Evolutionary conservation across 768 basidiomycete species (phyloP).

Genomic region (Daedaleopsis sinensis): DNA sequence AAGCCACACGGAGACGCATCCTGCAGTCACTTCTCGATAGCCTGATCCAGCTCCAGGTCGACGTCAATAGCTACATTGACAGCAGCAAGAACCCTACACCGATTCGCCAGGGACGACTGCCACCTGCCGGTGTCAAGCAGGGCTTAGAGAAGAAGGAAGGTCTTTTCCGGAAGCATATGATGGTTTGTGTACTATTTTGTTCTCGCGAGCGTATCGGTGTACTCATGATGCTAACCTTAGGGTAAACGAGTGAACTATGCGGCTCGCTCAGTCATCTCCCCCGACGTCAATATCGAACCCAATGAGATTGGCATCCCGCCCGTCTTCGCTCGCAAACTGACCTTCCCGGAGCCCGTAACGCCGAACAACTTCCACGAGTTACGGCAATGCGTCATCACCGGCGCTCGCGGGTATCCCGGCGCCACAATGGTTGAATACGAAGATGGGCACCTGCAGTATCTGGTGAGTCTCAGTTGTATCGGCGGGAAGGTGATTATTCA

Average conservation of each 20-base stretch:
- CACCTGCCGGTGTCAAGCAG: slow-evolving; percentile 95
- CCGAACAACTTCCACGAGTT: slow-evolving; percentile 87
- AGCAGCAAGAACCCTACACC: slow-evolving; percentile 91
- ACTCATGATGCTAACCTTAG: slow-evolving; percentile 42
- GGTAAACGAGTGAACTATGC: slow-evolving; percentile 99
- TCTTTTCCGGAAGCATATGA: slow-evolving; percentile 98
- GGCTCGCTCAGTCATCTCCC: slow-evolving; percentile 99
- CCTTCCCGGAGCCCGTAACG: slow-evolving; percentile 97
- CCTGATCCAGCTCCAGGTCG: slow-evolving; percentile 87
- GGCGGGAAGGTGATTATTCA: background rate
- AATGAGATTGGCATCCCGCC: slow-evolving; percentile 99
- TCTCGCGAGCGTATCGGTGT: background rate
- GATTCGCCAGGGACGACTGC: slow-evolving; percentile 85
- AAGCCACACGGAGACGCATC: slow-evolving; percentile 52
- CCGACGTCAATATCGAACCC: slow-evolving; percentile 98
- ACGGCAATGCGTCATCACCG: slow-evolving; percentile 88
- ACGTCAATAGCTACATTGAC: slow-evolving; percentile 97
- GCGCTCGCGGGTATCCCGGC: slow-evolving; percentile 87
- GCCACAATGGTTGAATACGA: slow-evolving; percentile 95
- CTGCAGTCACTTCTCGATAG: slow-evolving; percentile 75
- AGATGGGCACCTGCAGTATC: slow-evolving; percentile 84
- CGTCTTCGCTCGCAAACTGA: slow-evolving; percentile 94
- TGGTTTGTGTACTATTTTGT: slow-evolving; percentile 57
- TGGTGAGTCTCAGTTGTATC: slow-evolving; percentile 50
- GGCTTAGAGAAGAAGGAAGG: slow-evolving; percentile 98